Evolutionary conservation across 1,284 basidiomycete genomes (phyloP).

Genomic region (Heliocybe sulcata): DNA sequence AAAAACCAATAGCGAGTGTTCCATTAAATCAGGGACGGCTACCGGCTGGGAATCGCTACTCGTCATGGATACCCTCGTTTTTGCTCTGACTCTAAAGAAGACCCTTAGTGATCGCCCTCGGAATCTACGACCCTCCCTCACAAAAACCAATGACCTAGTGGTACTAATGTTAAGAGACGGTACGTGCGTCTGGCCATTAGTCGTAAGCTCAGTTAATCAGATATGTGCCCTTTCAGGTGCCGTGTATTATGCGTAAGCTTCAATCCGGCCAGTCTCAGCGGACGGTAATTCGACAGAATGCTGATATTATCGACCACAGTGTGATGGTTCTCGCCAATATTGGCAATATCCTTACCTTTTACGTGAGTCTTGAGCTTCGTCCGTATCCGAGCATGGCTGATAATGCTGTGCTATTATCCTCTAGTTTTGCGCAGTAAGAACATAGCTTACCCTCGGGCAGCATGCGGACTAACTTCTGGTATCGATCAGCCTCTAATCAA

Average conservation of each 20-base stretch:
- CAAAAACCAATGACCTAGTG: constrained; percentile 1
- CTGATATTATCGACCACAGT: neutral
- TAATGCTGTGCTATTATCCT: neutral
- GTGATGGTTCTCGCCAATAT: constrained; percentile 9
- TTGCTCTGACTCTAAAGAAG: constrained; percentile 14
- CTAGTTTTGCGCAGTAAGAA: neutral
- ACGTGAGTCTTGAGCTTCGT: neutral
- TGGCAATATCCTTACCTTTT: neutral
- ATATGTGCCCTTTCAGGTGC: too few relatives aligned
- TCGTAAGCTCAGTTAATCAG: too few relatives aligned
- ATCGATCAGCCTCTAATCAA: neutral
- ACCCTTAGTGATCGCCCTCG: constrained; percentile 1
- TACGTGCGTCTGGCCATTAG: constrained; percentile 6
- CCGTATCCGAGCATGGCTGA: neutral
- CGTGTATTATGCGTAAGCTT: neutral
- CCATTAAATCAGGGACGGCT: neutral
- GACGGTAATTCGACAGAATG: neutral
- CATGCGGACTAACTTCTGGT: too few relatives aligned
- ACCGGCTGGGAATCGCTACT: constrained; percentile 10
- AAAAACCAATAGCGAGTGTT: neutral
- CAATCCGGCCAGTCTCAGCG: too few relatives aligned
- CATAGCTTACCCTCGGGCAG: neutral
- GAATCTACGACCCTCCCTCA: neutral
- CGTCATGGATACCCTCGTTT: constrained; percentile 13
- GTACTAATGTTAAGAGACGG: constrained; percentile 14